phyloP scores from a whole-genome alignment of 2,329 filamentous ascomycete genomes.

The Nannizzia gypsea region DNA sequence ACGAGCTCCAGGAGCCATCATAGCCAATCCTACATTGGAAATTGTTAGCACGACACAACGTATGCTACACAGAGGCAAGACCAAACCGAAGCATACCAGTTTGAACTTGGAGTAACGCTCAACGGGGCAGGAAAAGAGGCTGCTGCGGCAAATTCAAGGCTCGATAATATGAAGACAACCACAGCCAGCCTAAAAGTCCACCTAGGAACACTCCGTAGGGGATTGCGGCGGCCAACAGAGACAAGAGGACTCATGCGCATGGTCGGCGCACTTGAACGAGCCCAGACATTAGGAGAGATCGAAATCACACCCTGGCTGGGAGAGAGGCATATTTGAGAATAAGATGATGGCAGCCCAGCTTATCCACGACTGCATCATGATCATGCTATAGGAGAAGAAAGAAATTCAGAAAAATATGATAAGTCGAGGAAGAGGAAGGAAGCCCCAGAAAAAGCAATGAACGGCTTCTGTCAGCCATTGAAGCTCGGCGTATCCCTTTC shows the following conservation, averaged over 20 bases:
- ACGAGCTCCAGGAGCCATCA: constrained; percentile 22
- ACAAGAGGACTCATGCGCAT: constrained; percentile 1
- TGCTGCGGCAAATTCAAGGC: not conserved
- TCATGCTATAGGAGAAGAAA: not conserved
- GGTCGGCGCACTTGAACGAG: not conserved
- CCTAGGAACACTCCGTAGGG: not conserved
- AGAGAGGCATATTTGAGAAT: not conserved
- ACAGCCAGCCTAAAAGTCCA: not conserved
- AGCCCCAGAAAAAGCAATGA: not conserved
- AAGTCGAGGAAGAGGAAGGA: not conserved
- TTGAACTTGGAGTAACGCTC: constrained; percentile 5
- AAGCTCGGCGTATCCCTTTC: not conserved
- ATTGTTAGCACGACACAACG: not conserved
- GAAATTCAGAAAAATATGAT: not conserved
- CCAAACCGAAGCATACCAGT: constrained; percentile 8
- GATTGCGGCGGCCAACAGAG: not conserved
- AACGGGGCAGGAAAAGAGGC: constrained; percentile 6
- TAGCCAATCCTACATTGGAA: constrained; percentile 12
- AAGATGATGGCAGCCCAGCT: not conserved
- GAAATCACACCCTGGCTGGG: not conserved
- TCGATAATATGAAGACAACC: not conserved
- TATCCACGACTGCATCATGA: not conserved
- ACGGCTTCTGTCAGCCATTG: not conserved
- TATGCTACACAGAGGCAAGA: not conserved
- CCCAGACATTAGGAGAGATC: not conserved